These are phyloP conservation scores for Ustulina deusta DNA, from an alignment of 2,329 filamentous ascomycete species.

Conservation along the genomic window DNA sequence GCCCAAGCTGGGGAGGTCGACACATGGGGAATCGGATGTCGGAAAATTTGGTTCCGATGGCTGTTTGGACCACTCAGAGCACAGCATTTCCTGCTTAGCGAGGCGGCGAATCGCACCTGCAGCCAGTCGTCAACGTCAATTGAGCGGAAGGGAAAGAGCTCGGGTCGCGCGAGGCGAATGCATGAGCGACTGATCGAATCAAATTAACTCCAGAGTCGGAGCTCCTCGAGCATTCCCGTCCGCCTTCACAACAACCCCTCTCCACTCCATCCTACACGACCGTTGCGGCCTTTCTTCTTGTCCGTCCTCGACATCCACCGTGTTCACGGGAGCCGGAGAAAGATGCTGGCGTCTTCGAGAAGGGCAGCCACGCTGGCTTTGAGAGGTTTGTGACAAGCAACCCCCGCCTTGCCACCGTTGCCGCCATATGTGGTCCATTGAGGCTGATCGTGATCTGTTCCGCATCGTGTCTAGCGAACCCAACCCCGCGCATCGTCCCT, in stretches of 20 bases:
- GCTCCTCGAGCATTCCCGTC: slow-evolving; percentile 32
- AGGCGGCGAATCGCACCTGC: slow-evolving; percentile 37
- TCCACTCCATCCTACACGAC: slow-evolving; percentile 33
- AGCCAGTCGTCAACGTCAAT: slow-evolving; percentile 41
- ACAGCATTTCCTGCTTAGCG: slow-evolving; percentile 40
- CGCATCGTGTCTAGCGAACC: slow-evolving; percentile 67
- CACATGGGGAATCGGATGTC: slow-evolving; percentile 10
- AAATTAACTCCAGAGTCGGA: slow-evolving; percentile 28
- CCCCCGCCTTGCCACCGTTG: slow-evolving; percentile 4
- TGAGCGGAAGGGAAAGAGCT: slow-evolving; percentile 33
- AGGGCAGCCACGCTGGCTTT: slow-evolving; percentile 57
- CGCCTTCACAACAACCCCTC: slow-evolving; percentile 26
- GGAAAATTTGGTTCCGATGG: slow-evolving; percentile 26
- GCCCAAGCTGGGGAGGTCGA: not conserved
- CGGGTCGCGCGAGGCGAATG: slow-evolving; percentile 38
- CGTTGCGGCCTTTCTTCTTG: not conserved
- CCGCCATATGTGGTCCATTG: slow-evolving; percentile 4
- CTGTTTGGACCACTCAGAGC: slow-evolving; percentile 36
- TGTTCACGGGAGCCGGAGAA: slow-evolving; percentile 28
- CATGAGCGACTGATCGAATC: slow-evolving; percentile 24
- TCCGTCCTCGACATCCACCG: not conserved
- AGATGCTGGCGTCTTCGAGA: slow-evolving; percentile 58
- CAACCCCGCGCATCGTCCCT: slow-evolving; percentile 72
- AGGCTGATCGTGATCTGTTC: slow-evolving; percentile 44
- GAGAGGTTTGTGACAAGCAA: slow-evolving; percentile 52